Percentiles rank a stretch among this genome's conserved stretches.
These are phyloP conservation scores for Hippophae rhamnoides DNA, from an alignment of 306 rosid genomes.

Conservation along the genomic window DNA sequence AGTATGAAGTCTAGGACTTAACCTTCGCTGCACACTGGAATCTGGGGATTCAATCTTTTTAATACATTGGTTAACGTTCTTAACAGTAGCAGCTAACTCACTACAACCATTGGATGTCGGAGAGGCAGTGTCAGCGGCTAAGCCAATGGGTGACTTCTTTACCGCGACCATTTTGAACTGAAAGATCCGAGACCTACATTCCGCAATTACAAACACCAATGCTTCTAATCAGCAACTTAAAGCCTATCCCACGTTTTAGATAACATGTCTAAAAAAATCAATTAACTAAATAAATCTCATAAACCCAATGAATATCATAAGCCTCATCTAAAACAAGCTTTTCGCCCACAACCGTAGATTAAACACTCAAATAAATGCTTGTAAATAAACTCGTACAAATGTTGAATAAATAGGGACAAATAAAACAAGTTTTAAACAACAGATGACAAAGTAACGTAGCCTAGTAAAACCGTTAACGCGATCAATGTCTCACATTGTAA, in stretches of 20 bases:
- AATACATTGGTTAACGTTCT: background rate
- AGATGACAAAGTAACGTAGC: too few relatives aligned
- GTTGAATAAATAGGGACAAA: too few relatives aligned
- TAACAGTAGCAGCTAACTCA: background rate
- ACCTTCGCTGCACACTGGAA: conserved; percentile 1
- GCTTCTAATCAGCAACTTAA: background rate
- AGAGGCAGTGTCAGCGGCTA: too few relatives aligned
- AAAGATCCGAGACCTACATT: background rate
- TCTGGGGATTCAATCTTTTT: background rate
- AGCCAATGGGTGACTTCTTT: background rate
- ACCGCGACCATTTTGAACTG: background rate
- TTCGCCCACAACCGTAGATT: too few relatives aligned
- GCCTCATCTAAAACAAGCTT: background rate
- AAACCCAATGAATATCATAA: too few relatives aligned
- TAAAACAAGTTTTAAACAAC: too few relatives aligned
- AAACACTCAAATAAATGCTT: too few relatives aligned
- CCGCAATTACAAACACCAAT: background rate
- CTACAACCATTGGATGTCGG: background rate
- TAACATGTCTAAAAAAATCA: background rate
- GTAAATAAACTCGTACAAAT: too few relatives aligned
- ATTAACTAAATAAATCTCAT: background rate
- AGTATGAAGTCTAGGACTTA: conserved; percentile 19
- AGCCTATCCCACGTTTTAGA: too few relatives aligned
- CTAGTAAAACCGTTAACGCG: too few relatives aligned
- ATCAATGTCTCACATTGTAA: too few relatives aligned